Conservation (phyloP, 2,329 filamentous ascomycete species). For the Colletotrichum sp. region DNA sequence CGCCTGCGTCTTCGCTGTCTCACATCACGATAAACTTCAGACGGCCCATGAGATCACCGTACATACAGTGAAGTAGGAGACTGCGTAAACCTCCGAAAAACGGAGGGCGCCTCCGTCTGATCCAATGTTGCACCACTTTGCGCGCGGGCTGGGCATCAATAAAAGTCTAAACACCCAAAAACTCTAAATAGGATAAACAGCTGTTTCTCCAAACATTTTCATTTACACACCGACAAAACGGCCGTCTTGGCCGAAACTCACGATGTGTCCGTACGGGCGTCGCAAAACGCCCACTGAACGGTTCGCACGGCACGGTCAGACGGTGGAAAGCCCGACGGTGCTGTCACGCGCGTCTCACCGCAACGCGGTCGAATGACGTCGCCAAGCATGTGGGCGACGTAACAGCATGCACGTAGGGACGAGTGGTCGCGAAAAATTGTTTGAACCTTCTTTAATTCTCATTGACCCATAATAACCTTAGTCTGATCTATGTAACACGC, state of each 20-base stretch:
- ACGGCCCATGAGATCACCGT: background rate
- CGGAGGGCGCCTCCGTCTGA: background rate
- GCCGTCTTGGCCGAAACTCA: constrained; percentile 3
- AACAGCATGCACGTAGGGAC: background rate
- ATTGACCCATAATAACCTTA: constrained; percentile 20
- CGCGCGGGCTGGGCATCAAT: background rate
- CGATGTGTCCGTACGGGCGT: background rate
- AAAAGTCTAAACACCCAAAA: background rate
- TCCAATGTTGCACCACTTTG: background rate
- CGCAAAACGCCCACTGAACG: background rate
- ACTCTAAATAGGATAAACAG: background rate
- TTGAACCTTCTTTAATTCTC: constrained; percentile 12
- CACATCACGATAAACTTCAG: background rate
- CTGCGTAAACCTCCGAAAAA: background rate
- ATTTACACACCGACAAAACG: background rate
- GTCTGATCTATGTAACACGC: constrained; percentile 21
- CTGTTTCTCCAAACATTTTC: background rate
- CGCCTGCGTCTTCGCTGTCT: background rate
- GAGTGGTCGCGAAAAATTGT: background rate
- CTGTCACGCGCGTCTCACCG: background rate
- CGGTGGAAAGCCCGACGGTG: background rate
- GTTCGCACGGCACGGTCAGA: background rate
- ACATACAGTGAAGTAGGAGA: background rate
- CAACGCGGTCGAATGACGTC: background rate
- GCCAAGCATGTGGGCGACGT: background rate